phyloP scores from a whole-genome alignment of 192 early-diverging fungal genomes.

The Coemansia sp. region DNA sequence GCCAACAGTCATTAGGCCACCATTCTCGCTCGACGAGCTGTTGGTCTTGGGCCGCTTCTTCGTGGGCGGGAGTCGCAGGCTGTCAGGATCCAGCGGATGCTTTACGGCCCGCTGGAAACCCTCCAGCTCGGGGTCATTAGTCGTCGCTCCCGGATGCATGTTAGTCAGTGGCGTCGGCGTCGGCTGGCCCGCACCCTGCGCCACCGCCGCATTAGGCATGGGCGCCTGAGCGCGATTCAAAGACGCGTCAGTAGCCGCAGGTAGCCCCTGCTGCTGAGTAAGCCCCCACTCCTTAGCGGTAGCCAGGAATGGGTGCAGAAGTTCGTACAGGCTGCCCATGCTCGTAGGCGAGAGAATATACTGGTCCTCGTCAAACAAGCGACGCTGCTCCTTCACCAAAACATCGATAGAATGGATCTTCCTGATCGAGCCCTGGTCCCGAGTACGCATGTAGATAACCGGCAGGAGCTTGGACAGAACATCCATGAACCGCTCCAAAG shows the following conservation, averaged over 20 bases:
- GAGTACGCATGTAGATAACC: conserved; percentile 26
- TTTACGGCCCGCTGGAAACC: conserved; percentile 50
- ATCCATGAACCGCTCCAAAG: conserved; percentile 18
- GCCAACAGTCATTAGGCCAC: neutral
- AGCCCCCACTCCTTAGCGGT: conserved; percentile 43
- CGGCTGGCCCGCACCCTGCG: neutral
- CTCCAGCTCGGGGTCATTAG: conserved; percentile 42
- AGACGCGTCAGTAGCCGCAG: neutral
- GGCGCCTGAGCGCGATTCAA: neutral
- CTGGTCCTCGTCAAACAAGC: conserved; percentile 36
- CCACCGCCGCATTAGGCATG: neutral
- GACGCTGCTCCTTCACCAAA: conserved; percentile 31
- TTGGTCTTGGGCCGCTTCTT: conserved; percentile 40
- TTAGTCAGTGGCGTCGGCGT: conserved; percentile 40
- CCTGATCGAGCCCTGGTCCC: conserved; percentile 11
- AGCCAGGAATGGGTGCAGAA: conserved; percentile 12
- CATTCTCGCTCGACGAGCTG: neutral
- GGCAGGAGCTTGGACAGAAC: conserved; percentile 19
- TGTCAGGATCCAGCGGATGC: conserved; percentile 45
- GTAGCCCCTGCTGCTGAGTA: conserved; percentile 13
- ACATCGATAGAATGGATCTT: conserved; percentile 21
- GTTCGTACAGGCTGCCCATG: neutral
- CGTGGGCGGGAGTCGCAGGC: conserved; percentile 37
- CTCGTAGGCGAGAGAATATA: conserved; percentile 26
- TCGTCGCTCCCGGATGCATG: conserved; percentile 45